These are phyloP conservation scores for Mucor plumbeus DNA, from an alignment of 371 early-diverging fungal genomes.

Conservation along the genomic window DNA sequence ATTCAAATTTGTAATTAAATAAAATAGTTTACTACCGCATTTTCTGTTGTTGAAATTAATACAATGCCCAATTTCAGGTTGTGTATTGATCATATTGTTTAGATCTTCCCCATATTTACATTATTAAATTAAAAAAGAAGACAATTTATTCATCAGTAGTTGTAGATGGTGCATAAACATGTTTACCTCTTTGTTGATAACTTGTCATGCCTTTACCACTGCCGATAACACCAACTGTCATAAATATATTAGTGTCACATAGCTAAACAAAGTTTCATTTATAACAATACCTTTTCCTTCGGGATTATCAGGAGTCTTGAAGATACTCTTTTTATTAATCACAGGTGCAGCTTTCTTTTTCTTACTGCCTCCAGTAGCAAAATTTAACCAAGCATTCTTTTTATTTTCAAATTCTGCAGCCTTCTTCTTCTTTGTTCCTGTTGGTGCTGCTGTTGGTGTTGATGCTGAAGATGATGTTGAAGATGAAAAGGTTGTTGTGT, in stretches of 20 bases:
- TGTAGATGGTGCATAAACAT: constrained; percentile 48
- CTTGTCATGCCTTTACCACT: constrained; percentile 76
- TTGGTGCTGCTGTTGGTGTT: constrained; percentile 22
- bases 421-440: constrained; percentile 44
- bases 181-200: constrained; percentile 71
- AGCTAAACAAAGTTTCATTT: too few relatives aligned
- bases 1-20: too few relatives aligned
- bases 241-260: neutral
- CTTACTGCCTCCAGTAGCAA: constrained; percentile 63
- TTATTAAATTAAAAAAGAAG: neutral
- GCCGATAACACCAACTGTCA: constrained; percentile 68
- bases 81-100: too few relatives aligned
- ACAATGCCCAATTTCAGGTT: too few relatives aligned
- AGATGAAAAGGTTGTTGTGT: constrained; percentile 19
- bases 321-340: constrained; percentile 73
- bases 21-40: too few relatives aligned
- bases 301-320: constrained; percentile 71
- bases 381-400: constrained; percentile 81
- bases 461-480: constrained; percentile 17
- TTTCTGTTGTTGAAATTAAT: too few relatives aligned
- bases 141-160: constrained; percentile 10
- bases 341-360: constrained; percentile 44
- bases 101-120: neutral
- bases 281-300: constrained; percentile 63
- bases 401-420: constrained; percentile 72